These are phyloP conservation scores for Trifolium repens DNA, from an alignment of 306 rosid genomes.

Conservation along the genomic window DNA sequence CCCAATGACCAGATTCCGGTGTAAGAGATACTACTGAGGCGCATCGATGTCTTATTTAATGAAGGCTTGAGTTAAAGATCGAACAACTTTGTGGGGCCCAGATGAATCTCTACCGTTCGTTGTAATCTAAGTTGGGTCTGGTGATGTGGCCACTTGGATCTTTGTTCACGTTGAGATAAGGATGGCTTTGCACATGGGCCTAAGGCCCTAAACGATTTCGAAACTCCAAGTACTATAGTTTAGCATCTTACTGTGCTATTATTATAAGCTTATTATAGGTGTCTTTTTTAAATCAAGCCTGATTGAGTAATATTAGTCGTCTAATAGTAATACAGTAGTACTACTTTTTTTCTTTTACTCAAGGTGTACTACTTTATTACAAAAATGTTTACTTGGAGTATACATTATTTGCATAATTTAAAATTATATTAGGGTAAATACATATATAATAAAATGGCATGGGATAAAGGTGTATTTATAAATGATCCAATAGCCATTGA, in stretches of 20 bases:
- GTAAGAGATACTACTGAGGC: background rate
- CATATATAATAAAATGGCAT: no score
- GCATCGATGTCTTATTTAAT: conserved; percentile 48
- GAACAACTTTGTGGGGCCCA: conserved; percentile 50
- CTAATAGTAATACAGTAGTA: no score
- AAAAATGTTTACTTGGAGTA: no score
- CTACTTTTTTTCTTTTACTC: no score
- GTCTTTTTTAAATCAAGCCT: no score
- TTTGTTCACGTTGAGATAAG: conserved; percentile 60
- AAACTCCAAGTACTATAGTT: background rate
- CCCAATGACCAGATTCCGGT: conserved; percentile 26
- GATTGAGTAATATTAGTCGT: no score
- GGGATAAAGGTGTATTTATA: no score
- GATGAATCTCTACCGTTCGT: conserved; percentile 47
- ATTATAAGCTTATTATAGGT: background rate
- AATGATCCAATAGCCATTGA: no score
- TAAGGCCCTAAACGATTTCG: conserved; percentile 21
- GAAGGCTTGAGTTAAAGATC: conserved; percentile 52
- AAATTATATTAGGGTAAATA: no score
- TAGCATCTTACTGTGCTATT: background rate
- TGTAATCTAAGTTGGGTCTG: background rate
- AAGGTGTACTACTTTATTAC: no score
- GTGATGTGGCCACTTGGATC: conserved; percentile 62
- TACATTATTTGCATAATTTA: no score
- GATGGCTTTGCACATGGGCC: conserved; percentile 50